Evolutionary conservation across 73 alveolate genomes (phyloP).

Genomic region (Paraurostyla sp.): DNA sequence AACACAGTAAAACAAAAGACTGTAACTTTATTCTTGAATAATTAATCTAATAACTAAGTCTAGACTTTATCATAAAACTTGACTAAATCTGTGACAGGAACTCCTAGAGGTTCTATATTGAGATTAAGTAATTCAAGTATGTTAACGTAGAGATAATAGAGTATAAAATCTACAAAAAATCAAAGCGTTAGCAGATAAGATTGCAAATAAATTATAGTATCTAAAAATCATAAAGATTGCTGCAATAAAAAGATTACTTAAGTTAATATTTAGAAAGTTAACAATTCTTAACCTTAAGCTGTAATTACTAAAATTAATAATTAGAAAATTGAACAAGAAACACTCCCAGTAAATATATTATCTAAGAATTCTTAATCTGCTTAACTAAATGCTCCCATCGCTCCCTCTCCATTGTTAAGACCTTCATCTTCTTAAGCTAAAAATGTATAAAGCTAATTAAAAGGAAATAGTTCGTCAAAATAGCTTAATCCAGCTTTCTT

Average conservation of each 20-base stretch:
- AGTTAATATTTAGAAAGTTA: too few relatives aligned
- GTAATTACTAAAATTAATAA: too few relatives aligned
- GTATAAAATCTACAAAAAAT: not conserved
- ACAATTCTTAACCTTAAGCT: too few relatives aligned
- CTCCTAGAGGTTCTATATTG: not conserved
- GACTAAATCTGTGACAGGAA: not conserved
- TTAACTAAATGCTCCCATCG: too few relatives aligned
- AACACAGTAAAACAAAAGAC: slow-evolving; percentile 27
- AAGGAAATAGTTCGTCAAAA: not conserved
- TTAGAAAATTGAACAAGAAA: not conserved
- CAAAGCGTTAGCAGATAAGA: not conserved
- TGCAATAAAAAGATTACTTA: too few relatives aligned
- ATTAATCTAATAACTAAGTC: not conserved
- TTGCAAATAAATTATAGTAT: too few relatives aligned
- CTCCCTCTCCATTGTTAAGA: not conserved
- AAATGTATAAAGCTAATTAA: not conserved
- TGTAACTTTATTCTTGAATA: not conserved
- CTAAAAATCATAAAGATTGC: too few relatives aligned
- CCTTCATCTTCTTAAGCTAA: not conserved
- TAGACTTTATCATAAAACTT: not conserved
- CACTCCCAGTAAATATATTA: not conserved
- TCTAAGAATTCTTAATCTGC: not conserved
- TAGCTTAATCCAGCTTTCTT: not conserved
- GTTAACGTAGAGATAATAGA: not conserved
- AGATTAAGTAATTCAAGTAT: slow-evolving; percentile 1